These are phyloP conservation scores for Cercophora newfieldiana DNA, from an alignment of 495 filamentous ascomycete genomes.

Conservation along the genomic window DNA sequence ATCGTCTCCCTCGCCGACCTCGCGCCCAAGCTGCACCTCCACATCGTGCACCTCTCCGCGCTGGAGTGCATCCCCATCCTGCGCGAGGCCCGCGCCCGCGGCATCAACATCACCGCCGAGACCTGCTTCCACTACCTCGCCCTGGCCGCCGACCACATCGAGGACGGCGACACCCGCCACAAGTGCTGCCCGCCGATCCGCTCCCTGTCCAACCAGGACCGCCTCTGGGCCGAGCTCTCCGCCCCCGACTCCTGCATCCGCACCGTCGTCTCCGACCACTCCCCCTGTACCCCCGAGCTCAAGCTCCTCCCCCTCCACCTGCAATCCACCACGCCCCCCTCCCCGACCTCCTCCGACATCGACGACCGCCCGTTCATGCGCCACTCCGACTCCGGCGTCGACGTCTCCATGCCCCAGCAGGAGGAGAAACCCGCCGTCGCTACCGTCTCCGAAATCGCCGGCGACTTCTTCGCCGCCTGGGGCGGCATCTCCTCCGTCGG, in stretches of 20 bases:
- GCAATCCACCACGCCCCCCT: slow-evolving; percentile 21
- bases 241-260: slow-evolving; percentile 75
- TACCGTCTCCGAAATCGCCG: slow-evolving; percentile 34
- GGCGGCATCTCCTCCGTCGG: slow-evolving; percentile 94
- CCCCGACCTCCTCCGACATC: neutral
- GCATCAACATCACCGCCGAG: slow-evolving; percentile 91
- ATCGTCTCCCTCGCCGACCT: slow-evolving; percentile 78
- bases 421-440: neutral
- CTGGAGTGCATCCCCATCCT: slow-evolving; percentile 91
- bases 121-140: slow-evolving; percentile 98
- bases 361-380: slow-evolving; percentile 27
- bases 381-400: slow-evolving; percentile 49
- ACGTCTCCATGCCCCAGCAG: slow-evolving; percentile 39
- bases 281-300: slow-evolving; percentile 90
- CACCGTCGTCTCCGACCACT: slow-evolving; percentile 96
- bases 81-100: slow-evolving; percentile 70
- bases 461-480: slow-evolving; percentile 96
- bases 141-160: slow-evolving; percentile 83
- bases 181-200: slow-evolving; percentile 99
- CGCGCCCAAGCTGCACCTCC: slow-evolving; percentile 80
- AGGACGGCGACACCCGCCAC: slow-evolving; percentile 88
- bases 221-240: slow-evolving; percentile 80
- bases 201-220: slow-evolving; percentile 77
- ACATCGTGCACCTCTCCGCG: slow-evolving; percentile 94
- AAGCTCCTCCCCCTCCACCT: slow-evolving; percentile 79